Conservation (phyloP, 2,329 filamentous ascomycete species). For the Chalaropsis thielavioides region DNA sequence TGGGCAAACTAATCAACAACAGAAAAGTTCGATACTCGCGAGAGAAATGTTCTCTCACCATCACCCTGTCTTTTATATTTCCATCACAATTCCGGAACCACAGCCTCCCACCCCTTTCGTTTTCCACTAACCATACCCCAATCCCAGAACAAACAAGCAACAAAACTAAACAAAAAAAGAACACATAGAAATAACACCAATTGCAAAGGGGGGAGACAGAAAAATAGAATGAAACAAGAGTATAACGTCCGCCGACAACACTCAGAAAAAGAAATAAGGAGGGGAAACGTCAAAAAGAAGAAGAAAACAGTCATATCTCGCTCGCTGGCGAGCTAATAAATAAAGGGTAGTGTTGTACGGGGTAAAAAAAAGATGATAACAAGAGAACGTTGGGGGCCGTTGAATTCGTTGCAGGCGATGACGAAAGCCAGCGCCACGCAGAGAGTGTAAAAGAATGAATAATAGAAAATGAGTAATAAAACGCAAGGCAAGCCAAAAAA, state of each 20-base stretch:
- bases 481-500: neutral
- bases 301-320: conserved; percentile 4
- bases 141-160: conserved; percentile 7
- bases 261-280: neutral
- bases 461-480: neutral
- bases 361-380: conserved; percentile 11
- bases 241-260: conserved; percentile 3
- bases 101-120: neutral
- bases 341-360: neutral
- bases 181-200: neutral
- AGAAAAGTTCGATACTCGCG: neutral
- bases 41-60: neutral
- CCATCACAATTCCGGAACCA: conserved; percentile 2
- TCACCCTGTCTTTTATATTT: conserved; percentile 11
- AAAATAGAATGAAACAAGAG: conserved; percentile 7
- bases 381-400: conserved; percentile 5
- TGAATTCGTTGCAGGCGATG: conserved; percentile 8
- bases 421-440: conserved; percentile 4
- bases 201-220: neutral
- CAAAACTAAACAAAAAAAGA: neutral
- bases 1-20: neutral
- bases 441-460: neutral
- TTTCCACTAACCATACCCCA: neutral
- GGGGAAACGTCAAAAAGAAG: neutral
- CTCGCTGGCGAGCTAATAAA: conserved; percentile 1